phyloP scores from a whole-genome alignment of 257 asterid species.

The Lycium ferocissimum region DNA sequence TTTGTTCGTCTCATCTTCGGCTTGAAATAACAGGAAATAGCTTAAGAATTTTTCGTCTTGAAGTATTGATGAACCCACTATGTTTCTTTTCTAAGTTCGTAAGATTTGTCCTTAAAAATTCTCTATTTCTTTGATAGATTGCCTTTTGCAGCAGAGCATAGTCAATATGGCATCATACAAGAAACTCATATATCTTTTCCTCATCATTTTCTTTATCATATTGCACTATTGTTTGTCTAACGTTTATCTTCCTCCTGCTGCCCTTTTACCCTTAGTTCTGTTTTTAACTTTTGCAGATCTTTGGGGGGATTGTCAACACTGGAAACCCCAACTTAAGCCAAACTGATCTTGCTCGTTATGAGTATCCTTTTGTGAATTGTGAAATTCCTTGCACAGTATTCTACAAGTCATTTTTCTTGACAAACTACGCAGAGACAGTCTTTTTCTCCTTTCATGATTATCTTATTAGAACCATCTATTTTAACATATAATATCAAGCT shows the following conservation, averaged over 20 bases:
- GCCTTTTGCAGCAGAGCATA: background rate
- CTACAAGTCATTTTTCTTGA: constrained; percentile 33
- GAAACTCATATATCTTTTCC: background rate
- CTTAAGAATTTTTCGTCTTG: background rate
- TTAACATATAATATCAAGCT: background rate
- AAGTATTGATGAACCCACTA: background rate
- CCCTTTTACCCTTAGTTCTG: constrained; percentile 14
- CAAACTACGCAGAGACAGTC: background rate
- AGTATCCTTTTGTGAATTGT: constrained; percentile 70
- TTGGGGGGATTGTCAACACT: constrained; percentile 86
- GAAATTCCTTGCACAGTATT: constrained; percentile 23
- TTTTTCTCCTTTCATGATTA: background rate
- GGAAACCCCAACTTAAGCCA: constrained; percentile 77
- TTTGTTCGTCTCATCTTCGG: background rate
- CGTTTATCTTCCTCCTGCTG: constrained; percentile 13
- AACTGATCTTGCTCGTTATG: constrained; percentile 73
- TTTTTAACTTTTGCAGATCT: constrained; percentile 58
- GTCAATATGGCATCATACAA: background rate
- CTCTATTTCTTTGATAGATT: background rate
- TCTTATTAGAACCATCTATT: background rate
- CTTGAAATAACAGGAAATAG: background rate
- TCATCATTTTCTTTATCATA: background rate
- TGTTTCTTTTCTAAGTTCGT: background rate
- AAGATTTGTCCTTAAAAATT: background rate
- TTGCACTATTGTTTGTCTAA: constrained; percentile 14